phyloP scores from a whole-genome alignment of 306 rosid genomes.

The Oxytropis ochrocephala region DNA sequence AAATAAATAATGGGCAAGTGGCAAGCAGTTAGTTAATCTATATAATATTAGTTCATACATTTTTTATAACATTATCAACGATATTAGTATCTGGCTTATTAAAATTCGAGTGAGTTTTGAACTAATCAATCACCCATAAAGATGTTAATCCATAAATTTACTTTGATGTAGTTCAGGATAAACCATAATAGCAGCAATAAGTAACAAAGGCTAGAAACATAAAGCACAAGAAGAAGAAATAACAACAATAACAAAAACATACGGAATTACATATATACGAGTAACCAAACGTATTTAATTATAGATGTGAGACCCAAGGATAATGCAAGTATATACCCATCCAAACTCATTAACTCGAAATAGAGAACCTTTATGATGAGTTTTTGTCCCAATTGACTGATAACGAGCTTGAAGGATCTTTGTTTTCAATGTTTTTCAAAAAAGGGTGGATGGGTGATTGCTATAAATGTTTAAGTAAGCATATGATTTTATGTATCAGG shows the following conservation, averaged over 20 bases:
- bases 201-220: slow-evolving; percentile 1
- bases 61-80: too few species aligned
- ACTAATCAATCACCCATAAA: background rate
- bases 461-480: background rate
- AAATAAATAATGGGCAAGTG: too few species aligned
- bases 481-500: background rate
- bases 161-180: background rate
- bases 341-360: slow-evolving; percentile 49
- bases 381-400: slow-evolving; percentile 1
- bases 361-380: background rate
- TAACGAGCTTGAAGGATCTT: background rate
- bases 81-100: background rate
- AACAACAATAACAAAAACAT: background rate
- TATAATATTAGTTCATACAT: too few species aligned
- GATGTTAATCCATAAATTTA: background rate
- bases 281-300: slow-evolving; percentile 53
- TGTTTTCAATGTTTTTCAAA: background rate
- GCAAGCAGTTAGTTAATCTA: too few species aligned
- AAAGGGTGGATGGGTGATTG: background rate
- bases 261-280: background rate
- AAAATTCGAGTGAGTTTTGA: background rate
- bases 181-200: background rate
- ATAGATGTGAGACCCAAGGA: slow-evolving; percentile 81
- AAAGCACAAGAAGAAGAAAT: background rate
- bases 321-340: too few species aligned